Base-by-base conservation (phyloP, 345 rosid species). In the Xanthoceras sorbifolium region DNA sequence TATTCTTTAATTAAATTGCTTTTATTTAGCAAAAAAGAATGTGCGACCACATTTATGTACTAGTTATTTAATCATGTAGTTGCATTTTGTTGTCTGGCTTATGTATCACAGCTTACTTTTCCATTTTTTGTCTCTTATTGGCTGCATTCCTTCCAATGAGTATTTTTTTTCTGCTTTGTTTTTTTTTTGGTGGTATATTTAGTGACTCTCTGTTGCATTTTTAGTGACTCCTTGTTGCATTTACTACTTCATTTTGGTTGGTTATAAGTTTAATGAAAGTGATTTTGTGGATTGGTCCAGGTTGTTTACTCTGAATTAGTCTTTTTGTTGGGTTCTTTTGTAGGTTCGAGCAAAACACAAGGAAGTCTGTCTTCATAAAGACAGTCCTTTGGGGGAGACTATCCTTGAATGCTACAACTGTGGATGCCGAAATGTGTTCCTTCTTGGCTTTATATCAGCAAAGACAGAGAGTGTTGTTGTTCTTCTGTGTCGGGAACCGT, bases 301-400 rank as follows among this genome's bases (percentile, higher is more conserved):
- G 12, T 63, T 59, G 17, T 64, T 40, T 76, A 57, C 72, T 38
- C 71, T 77, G 57, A 72, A 42, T 61, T 59, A 44, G 34, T 73
- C 23, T 55, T 57, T 67, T 66, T 36, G 22, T 52, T 66, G 69
- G 63, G n/a, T 44, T 55, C 22, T 88, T 18, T 78, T 82, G 44
- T 79, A 97, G 99, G 99, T 97, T 69, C 94, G 97, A 79, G 97
- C 99, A 20, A 97, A 97, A 66, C 99, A 94, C 83, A 97, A 97
- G 84, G 99, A 97, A 87, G 99, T 97, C 78, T 97, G 99, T 83
- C 98, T 97, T n/a, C 99, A 97, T 76, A 97, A 93, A 85, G 99
- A 97, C 83, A 97, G 99, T 83, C 99, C 99, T 60, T 77, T 97
- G 64, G 99, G 99, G 54, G 99, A 97, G 89, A 97, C 98, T 22